Conservation (phyloP, 257 asterid genomes). For the Nemophila menziesii region DNA sequence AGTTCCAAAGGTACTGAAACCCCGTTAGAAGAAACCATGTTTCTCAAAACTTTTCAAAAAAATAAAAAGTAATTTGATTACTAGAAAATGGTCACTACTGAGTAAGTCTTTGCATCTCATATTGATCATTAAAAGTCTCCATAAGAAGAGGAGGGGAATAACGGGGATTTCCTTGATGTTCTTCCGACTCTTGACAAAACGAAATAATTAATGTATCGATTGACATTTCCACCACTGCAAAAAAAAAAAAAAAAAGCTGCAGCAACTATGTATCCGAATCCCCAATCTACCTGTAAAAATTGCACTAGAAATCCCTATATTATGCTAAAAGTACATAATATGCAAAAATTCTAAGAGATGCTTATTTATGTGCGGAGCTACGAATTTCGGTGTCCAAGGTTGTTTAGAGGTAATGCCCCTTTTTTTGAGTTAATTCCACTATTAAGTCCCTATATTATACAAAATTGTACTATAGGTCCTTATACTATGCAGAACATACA, state of each 20-base stretch:
- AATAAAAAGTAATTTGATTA: not conserved
- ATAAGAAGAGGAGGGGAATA: constrained; percentile 89
- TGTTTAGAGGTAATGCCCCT: too few species aligned
- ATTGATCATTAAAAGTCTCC: constrained; percentile 65
- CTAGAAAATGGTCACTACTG: constrained; percentile 27
- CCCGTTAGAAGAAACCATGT: not conserved
- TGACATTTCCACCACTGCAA: constrained; percentile 98
- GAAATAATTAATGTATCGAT: constrained; percentile 90
- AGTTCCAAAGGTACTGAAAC: not conserved
- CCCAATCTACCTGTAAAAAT: constrained; percentile 75
- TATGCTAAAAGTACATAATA: too few species aligned
- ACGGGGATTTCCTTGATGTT: constrained; percentile 92
- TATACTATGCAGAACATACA: too few species aligned
- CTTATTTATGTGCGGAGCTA: too few species aligned
- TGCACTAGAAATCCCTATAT: too few species aligned
- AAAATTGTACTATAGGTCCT: too few species aligned
- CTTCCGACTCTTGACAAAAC: constrained; percentile 90
- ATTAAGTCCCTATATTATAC: too few species aligned
- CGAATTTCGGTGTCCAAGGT: too few species aligned
- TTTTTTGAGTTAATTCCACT: too few species aligned
- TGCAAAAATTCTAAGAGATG: too few species aligned
- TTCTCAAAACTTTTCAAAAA: not conserved
- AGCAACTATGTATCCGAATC: constrained; percentile 78
- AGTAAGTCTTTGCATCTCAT: constrained; percentile 83
- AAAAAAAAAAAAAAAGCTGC: constrained; percentile 86